Evolutionary conservation across 2,329 filamentous ascomycete genomes (phyloP).

Genomic region (Pestalotiopsis sp.): DNA sequence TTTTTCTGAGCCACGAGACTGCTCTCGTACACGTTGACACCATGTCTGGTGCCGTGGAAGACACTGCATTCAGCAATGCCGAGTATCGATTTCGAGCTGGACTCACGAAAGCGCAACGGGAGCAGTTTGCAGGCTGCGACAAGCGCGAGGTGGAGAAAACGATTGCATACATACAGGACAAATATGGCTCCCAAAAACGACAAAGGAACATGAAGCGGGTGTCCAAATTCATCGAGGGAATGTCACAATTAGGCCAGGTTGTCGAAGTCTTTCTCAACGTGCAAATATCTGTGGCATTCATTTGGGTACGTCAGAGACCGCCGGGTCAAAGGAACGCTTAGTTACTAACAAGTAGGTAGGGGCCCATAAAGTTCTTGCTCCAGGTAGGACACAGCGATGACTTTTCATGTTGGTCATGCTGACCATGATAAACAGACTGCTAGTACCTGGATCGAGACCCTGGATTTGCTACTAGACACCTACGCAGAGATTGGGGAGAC

Average conservation of each 20-base stretch:
- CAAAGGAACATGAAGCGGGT: background rate
- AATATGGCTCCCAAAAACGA: background rate
- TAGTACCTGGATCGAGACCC: background rate
- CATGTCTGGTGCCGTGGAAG: background rate
- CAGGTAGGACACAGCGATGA: background rate
- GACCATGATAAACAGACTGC: background rate
- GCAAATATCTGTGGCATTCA: background rate
- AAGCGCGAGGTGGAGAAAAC: background rate
- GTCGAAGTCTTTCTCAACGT: background rate
- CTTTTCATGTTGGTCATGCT: background rate
- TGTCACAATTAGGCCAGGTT: background rate
- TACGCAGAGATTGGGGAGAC: background rate
- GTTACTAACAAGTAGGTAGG: background rate
- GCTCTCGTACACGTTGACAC: background rate
- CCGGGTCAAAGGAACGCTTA: background rate
- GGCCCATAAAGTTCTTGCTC: background rate
- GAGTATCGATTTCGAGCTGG: background rate
- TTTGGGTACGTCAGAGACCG: background rate
- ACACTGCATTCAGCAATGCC: background rate
- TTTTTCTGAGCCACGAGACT: too few species aligned
- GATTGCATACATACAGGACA: background rate
- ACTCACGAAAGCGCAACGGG: background rate
- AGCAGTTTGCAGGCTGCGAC: background rate
- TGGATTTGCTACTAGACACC: background rate
- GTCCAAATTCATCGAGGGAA: background rate